A percentile compares a stretch with the other conserved stretches of the same genome.
Conservation (phyloP, 2,329 filamentous ascomycete genomes). For the Fusarium sulawesiense region DNA sequence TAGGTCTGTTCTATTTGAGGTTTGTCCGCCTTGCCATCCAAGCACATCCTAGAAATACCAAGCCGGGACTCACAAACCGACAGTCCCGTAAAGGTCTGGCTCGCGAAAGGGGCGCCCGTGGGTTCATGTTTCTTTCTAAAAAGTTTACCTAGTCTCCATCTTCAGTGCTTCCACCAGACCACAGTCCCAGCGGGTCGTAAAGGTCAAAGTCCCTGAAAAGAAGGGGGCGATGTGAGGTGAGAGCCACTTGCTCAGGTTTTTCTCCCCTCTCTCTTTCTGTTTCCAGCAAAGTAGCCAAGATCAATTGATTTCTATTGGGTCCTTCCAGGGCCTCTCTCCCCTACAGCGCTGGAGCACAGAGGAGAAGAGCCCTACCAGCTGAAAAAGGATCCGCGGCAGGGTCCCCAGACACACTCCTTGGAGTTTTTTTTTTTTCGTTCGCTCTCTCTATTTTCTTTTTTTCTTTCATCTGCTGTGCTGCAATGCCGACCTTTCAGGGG, state of each 20-base stretch:
- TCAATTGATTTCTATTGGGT: background rate
- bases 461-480: constrained; percentile 10
- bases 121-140: constrained; percentile 6
- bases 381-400: constrained; percentile 43
- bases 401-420: constrained; percentile 25
- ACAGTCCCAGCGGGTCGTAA: constrained; percentile 29
- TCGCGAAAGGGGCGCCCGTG: constrained; percentile 25
- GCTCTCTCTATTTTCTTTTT: background rate
- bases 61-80: constrained; percentile 23
- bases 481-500: constrained; percentile 33
- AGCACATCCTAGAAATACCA: constrained; percentile 23
- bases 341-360: constrained; percentile 1
- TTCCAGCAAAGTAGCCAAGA: background rate
- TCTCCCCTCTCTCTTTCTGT: background rate
- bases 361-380: constrained; percentile 38
- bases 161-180: constrained; percentile 1
- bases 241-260: constrained; percentile 1
- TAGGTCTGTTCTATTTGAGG: constrained; percentile 22
- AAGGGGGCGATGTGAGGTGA: constrained; percentile 23
- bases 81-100: constrained; percentile 4
- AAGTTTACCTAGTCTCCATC: constrained; percentile 1
- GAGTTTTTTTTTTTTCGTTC: constrained; percentile 12
- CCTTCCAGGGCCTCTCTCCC: constrained; percentile 7
- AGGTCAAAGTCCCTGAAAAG: constrained; percentile 31
- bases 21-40: constrained; percentile 27